Base-by-base conservation (phyloP, 306 rosid genomes). In the Casuarina glauca region DNA sequence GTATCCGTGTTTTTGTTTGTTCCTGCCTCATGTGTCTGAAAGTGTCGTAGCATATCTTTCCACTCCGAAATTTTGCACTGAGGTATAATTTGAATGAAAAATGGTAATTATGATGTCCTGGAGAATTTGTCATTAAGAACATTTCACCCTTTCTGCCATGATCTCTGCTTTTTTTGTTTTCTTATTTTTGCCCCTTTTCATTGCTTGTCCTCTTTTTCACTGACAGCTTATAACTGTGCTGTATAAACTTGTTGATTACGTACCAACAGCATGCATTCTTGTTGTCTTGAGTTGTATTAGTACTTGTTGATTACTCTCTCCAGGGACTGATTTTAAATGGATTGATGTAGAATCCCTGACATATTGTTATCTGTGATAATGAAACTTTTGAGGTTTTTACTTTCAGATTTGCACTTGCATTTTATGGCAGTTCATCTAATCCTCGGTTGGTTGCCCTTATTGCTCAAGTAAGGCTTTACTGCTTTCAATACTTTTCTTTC, bases 361-460 rank as follows among this genome's bases (percentile, higher is more conserved):
- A 75, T 74, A 15, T 81, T 78, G 43, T 79, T 48, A 19, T 64
- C 74, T 39, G 55, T 76, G 74, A 48, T 74, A 76, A 39, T 74
- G 69, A 58, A 77, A 36, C 42, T 68, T 64, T 75, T 70, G 67
- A 41, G 53, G 58, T 70, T 71, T 80, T 76, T 35, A 16, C 36
- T 60, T 57, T 82, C 93, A 94, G 98, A 78, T 94, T 92, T 75
- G 97, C 97, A 46, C 89, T 94, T 81, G 97, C 97, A 80, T 94
- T 94, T 81, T 71, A 75, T 64, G 97, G 97, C 9, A 87, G 93
- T 83, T 75, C 97, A 60, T 82, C 97, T 87, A 87, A 81, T 73
- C 92, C 98, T 74, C 98, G 87, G 68, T 81, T 94, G 85, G 98
- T 94, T 84, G 98, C 97, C 72, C 97, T 94, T 74, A 81, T 90